Evolutionary conservation across 495 filamentous ascomycete genomes (phyloP).

Genomic region (Bacidia rubella): DNA sequence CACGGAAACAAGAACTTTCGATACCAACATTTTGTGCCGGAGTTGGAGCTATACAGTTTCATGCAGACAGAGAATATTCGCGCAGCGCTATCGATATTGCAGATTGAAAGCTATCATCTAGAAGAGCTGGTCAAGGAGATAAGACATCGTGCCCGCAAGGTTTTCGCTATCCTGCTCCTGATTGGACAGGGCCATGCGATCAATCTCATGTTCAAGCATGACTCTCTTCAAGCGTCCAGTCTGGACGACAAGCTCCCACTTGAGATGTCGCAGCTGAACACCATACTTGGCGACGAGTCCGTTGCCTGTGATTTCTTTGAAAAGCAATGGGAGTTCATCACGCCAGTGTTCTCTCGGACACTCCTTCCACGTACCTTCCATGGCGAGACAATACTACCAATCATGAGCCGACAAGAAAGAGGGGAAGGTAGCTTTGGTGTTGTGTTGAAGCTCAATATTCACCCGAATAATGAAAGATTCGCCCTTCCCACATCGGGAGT

Average conservation of each 20-base stretch:
- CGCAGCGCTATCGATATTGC: no score
- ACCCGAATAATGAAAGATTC: no score
- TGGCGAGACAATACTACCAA: neutral
- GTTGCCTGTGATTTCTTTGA: neutral
- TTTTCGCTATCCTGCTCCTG: neutral
- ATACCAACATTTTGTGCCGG: no score
- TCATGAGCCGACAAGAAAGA: neutral
- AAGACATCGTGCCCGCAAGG: neutral
- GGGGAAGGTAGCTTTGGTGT: slow-evolving; percentile 1
- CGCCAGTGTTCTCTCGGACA: neutral
- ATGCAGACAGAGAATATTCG: no score
- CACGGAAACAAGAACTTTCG: no score
- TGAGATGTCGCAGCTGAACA: neutral
- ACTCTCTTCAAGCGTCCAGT: neutral
- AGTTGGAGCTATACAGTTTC: no score
- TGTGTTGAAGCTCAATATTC: neutral
- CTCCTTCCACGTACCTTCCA: neutral
- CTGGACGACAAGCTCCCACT: neutral
- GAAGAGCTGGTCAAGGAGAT: no score
- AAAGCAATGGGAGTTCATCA: slow-evolving; percentile 2
- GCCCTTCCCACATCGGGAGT: no score
- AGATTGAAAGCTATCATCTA: no score
- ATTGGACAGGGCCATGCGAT: neutral
- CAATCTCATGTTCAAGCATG: neutral
- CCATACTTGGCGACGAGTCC: neutral